Evolutionary conservation across 345 rosid genomes (phyloP), one percentile per base, ranked within the genome.

Genomic region (Corchorus olitorius): DNA sequence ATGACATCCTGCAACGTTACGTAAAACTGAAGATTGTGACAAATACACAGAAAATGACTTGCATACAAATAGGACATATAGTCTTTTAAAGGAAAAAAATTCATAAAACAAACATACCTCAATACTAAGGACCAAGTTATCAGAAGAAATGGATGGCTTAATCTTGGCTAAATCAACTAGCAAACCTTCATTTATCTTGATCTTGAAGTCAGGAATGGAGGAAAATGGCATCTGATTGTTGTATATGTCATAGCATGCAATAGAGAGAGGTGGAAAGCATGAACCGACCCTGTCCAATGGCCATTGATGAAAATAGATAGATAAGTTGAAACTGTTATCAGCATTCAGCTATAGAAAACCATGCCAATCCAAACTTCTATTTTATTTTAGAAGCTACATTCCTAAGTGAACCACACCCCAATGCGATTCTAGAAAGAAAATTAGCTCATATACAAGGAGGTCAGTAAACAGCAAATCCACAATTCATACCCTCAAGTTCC

Each of bases 281-380:
- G 87, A 87, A 78, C 97, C 97, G 37, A 87, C 87, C 81, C 97
- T 92, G 87, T 62, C 49, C 45, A 77, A 58, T 11, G 22, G 10
- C 17, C 48, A 74, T 65, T 9, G 50, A 34, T 41, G 5, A 27
- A 62, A 50, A 48, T 19, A 14, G 54, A 22, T 10, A 70, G 39
- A 5, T 45, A 45, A 67, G 15, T 41, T 34, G 19, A 70, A 2
- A 22, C n/a, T 15, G 8, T 37, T 60, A 4, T 37, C 20, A 6
- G 46, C 10, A 33, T 39, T 33, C 27, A 27, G 27, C 27, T 27
- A 27, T 27, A 58, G 14, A 2, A 22, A 58, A 58, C 8, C 14
- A 58, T 9, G 62, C 22, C 1, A 2, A 67, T 13, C 55, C 11
- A 46, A 46, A 67, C 54, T 67, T 66, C 17, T 41, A 61, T 8